These are phyloP conservation scores for Stenogyne calaminthoides DNA, from an alignment of 305 asterid genomes.

Conservation along the genomic window DNA sequence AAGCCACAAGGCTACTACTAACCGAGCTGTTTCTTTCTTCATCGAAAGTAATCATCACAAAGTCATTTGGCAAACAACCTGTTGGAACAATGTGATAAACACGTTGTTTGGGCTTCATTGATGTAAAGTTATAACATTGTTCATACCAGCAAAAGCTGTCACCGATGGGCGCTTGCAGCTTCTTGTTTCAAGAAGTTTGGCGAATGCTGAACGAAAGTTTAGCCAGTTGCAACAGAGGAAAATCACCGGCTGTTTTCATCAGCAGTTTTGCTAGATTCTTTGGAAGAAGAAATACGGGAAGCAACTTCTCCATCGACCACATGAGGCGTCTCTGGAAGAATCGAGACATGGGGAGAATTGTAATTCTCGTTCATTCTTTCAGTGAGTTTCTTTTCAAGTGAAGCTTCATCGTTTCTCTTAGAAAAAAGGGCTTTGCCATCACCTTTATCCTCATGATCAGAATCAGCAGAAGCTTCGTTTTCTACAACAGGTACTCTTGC, in stretches of 20 bases:
- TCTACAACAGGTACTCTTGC: background rate
- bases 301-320: conserved; percentile 33
- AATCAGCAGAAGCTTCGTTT: conserved; percentile 26
- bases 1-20: conserved; percentile 23
- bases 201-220: background rate
- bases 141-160: background rate
- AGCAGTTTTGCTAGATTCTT: conserved; percentile 16
- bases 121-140: background rate
- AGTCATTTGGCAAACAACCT: conserved; percentile 9
- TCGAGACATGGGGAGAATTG: background rate
- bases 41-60: conserved; percentile 13
- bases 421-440: background rate
- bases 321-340: background rate
- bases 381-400: background rate
- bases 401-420: background rate
- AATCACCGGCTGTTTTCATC: conserved; percentile 14
- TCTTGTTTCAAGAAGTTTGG: background rate
- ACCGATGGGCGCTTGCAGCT: background rate
- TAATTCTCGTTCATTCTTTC: background rate
- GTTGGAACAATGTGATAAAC: background rate
- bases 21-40: conserved; percentile 16
- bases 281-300: conserved; percentile 22
- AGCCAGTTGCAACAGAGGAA: conserved; percentile 7
- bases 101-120: conserved; percentile 3
- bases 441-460: conserved; percentile 11